A percentile compares a stretch with the other conserved stretches of the same genome.
These are phyloP conservation scores for Sindora glabra DNA, from an alignment of 306 rosid genomes.

Conservation along the genomic window DNA sequence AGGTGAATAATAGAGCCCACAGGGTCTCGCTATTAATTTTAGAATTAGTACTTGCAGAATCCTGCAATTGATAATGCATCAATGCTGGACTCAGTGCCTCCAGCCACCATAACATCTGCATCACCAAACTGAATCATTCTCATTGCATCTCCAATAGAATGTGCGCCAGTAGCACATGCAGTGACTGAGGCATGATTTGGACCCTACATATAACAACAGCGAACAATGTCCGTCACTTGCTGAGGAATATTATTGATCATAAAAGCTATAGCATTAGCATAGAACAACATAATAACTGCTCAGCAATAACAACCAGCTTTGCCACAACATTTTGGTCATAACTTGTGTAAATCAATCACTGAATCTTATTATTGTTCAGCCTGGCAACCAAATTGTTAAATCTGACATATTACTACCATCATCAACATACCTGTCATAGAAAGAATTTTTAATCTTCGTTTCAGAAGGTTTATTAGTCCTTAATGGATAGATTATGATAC, in stretches of 20 bases:
- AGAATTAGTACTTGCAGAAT: slow-evolving; percentile 57
- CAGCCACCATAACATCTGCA: slow-evolving; percentile 94
- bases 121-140: slow-evolving; percentile 98
- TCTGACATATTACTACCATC: background rate
- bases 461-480: slow-evolving; percentile 1
- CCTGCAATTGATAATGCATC: slow-evolving; percentile 92
- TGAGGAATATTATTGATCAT: background rate
- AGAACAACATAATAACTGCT: slow-evolving; percentile 3
- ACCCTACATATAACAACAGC: slow-evolving; percentile 42
- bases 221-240: background rate
- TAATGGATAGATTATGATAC: background rate
- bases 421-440: too few species aligned
- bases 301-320: slow-evolving; percentile 9
- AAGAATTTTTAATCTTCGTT: background rate
- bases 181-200: slow-evolving; percentile 95
- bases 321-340: background rate
- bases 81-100: slow-evolving; percentile 95
- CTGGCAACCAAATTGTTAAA: slow-evolving; percentile 5
- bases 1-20: background rate
- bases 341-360: background rate
- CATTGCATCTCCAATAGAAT: slow-evolving; percentile 88
- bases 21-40: background rate
- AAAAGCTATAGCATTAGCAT: background rate
- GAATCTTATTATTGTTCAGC: background rate
- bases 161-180: slow-evolving; percentile 95